Base-by-base conservation (phyloP, 1,284 basidiomycete genomes). In the Peniophora sp. region DNA sequence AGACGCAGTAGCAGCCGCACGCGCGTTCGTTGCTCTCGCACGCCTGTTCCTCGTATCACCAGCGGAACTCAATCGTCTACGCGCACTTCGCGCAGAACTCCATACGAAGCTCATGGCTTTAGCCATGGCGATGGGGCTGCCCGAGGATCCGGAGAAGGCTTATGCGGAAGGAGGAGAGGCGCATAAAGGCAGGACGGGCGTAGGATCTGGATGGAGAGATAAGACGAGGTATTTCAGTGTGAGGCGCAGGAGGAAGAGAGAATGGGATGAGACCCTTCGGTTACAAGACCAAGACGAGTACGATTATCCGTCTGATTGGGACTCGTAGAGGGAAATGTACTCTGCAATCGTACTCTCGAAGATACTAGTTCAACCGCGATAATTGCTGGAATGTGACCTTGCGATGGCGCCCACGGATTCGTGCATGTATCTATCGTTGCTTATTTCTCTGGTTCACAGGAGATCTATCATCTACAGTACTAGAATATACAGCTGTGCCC, bases 181-280 rank as follows among this genome's bases (percentile, higher is more conserved):
- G 60, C 77, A 88, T 62, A 86, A 88, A 63, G 88, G 87, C 2
- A 72, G 86, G 47, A 68, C 73, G 56, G 79, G 78, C 11, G 58
- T 64, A 3, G 85, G 88, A 88, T 81, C 83, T 56, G 81, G 79
- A 54, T 32, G 27, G 27, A 32, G 27, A 32, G 27, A 32, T 32
- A 72, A 75, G 47, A 68, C 79, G 18, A 76, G 79, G 55, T 92
- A 92, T 60, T 92, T 92, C 62, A 90, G 88, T 3, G 71, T 92
- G 50, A 75, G 76, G 53, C 69, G 89, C 55, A 69, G 89, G 59
- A 71, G 90, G 58, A 92, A 92, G 66, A 76, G 88, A 56, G 90
- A 92, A 59, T 92, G 89, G 89, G 89, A 91, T 59, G 89, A 92
- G 68, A 88, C 82, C 2, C 67, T 92, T 48, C 71, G 86, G 52